Percentiles rank a stretch among this genome's conserved stretches.
phyloP scores from a whole-genome alignment of 192 early-diverging fungal species.

The Geranomyces michiganensis region DNA sequence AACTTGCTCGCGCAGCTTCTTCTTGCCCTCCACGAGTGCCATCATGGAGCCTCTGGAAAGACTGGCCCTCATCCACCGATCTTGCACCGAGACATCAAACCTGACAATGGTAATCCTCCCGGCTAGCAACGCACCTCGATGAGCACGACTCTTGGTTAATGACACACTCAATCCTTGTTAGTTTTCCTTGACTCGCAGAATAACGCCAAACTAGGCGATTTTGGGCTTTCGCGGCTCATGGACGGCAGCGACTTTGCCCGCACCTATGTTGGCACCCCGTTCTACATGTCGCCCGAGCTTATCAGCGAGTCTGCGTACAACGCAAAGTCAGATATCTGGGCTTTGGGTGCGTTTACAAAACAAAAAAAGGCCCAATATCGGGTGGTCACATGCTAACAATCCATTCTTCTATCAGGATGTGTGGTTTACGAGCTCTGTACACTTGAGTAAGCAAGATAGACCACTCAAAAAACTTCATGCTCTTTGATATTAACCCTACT shows the following conservation, averaged over 20 bases:
- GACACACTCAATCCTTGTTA: slow-evolving; percentile 2
- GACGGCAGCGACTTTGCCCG: slow-evolving; percentile 68
- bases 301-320: slow-evolving; percentile 70
- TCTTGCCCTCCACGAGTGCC: slow-evolving; percentile 71
- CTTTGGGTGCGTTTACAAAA: slow-evolving; percentile 49
- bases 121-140: background rate
- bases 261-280: slow-evolving; percentile 78
- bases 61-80: slow-evolving; percentile 52
- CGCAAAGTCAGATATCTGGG: slow-evolving; percentile 75
- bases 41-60: slow-evolving; percentile 47
- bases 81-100: slow-evolving; percentile 74
- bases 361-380: background rate
- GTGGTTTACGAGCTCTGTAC: slow-evolving; percentile 75
- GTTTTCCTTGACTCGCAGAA: slow-evolving; percentile 69
- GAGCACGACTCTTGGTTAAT: background rate
- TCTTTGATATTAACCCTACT: background rate
- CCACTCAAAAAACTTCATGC: background rate
- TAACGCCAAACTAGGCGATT: slow-evolving; percentile 78
- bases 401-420: slow-evolving; percentile 50
- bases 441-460: slow-evolving; percentile 55
- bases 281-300: slow-evolving; percentile 81
- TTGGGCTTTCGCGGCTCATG: slow-evolving; percentile 72
- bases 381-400: background rate
- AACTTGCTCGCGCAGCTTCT: slow-evolving; percentile 66
- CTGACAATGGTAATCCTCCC: slow-evolving; percentile 58